Conservation (phyloP, 169 alveolate genomes). For the Theileria annulata region DNA sequence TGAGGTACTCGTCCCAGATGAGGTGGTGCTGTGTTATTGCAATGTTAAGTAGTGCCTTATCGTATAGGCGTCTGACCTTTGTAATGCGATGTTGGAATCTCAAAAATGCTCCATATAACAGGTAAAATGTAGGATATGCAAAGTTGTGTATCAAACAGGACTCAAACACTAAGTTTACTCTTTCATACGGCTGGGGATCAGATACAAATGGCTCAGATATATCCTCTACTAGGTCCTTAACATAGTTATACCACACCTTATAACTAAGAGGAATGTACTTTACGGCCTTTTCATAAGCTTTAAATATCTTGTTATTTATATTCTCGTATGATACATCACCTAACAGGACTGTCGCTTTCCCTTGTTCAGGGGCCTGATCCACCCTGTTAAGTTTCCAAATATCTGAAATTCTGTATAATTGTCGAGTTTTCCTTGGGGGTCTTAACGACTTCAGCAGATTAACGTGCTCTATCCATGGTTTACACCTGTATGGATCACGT, state of each 20-base stretch:
- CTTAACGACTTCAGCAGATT: slow-evolving; percentile 57
- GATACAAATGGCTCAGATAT: slow-evolving; percentile 25
- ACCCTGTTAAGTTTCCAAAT: slow-evolving; percentile 46
- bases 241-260: slow-evolving; percentile 87
- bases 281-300: slow-evolving; percentile 84
- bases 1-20: slow-evolving; percentile 81
- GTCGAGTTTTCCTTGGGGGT: slow-evolving; percentile 24
- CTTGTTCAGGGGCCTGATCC: background rate
- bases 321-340: slow-evolving; percentile 25
- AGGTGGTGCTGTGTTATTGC: slow-evolving; percentile 87
- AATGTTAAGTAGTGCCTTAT: slow-evolving; percentile 78
- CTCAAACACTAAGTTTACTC: slow-evolving; percentile 79
- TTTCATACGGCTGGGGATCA: slow-evolving; percentile 62
- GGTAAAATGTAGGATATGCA: slow-evolving; percentile 87
- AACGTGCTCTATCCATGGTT: slow-evolving; percentile 65
- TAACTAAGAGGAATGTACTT: slow-evolving; percentile 84
- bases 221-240: slow-evolving; percentile 62
- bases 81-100: slow-evolving; percentile 75
- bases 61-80: slow-evolving; percentile 79
- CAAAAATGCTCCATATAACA: slow-evolving; percentile 82
- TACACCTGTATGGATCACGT: slow-evolving; percentile 48
- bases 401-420: slow-evolving; percentile 37
- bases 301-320: slow-evolving; percentile 70
- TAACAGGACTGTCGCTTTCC: background rate
- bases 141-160: slow-evolving; percentile 79